phyloP scores from a whole-genome alignment of 2,329 filamentous ascomycete species.

The Ciborinia camelliae region DNA sequence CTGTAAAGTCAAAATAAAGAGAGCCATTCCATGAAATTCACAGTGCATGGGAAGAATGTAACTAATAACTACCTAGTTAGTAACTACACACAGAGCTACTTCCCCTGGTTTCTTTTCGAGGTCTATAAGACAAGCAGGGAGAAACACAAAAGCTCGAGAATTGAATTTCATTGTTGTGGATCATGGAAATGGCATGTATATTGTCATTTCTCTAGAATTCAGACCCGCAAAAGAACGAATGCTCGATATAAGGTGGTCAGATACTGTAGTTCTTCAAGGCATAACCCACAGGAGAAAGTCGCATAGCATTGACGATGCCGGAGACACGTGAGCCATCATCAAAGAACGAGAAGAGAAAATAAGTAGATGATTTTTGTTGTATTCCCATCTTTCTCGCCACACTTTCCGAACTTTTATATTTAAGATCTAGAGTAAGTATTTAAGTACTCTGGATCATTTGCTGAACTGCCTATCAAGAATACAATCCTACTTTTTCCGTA shows the following conservation, averaged over 20 bases:
- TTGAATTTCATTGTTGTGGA: too few species aligned
- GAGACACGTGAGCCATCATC: too few species aligned
- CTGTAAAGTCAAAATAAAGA: not conserved
- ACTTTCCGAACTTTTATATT: too few species aligned
- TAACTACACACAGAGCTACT: not conserved
- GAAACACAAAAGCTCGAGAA: not conserved
- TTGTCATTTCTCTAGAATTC: too few species aligned
- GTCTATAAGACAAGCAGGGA: not conserved
- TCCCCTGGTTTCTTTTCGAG: not conserved
- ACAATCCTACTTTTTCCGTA: not conserved
- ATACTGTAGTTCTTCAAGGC: too few species aligned
- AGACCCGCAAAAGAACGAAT: not conserved
- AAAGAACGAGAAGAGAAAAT: not conserved
- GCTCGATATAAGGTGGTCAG: too few species aligned
- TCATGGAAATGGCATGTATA: rapidly evolving
- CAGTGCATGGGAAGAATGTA: not conserved
- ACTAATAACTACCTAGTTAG: not conserved
- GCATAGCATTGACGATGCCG: too few species aligned
- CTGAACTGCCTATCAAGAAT: rapidly evolving
- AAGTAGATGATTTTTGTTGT: too few species aligned
- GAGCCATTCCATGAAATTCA: not conserved
- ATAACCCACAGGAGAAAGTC: too few species aligned
- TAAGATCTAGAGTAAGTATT: too few species aligned
- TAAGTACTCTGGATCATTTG: not conserved
- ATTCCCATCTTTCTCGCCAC: not conserved